phyloP scores from a whole-genome alignment of 768 basidiomycete genomes.

The Panellus pusillus region DNA sequence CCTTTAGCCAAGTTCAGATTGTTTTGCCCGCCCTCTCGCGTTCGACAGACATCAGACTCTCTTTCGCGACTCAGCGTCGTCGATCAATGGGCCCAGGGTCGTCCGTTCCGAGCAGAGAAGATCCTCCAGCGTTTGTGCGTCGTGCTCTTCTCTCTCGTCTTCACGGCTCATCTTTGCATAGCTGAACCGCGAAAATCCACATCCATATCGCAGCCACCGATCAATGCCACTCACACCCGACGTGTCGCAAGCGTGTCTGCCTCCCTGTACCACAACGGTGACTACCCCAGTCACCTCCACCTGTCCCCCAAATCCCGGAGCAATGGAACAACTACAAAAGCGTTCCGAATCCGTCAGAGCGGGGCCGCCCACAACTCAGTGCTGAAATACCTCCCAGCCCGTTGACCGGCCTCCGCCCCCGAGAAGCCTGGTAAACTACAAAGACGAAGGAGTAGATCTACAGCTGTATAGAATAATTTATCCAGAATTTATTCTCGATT shows the following conservation, averaged over 20 bases:
- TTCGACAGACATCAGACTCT: conserved; percentile 32
- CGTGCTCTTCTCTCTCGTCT: not conserved
- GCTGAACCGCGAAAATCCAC: conserved; percentile 13
- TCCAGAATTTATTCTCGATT: not conserved
- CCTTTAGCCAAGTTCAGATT: conserved; percentile 62
- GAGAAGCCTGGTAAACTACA: conserved; percentile 8
- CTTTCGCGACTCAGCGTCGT: conserved; percentile 26
- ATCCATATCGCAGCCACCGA: conserved; percentile 4
- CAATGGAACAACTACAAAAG: conserved; percentile 1
- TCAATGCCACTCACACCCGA: not conserved
- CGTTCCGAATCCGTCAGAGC: not conserved
- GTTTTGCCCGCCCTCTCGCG: conserved; percentile 62
- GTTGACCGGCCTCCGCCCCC: conserved; percentile 8
- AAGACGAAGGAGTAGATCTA: conserved; percentile 12
- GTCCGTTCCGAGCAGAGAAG: conserved; percentile 15
- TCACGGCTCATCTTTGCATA: not conserved
- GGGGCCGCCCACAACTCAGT: conserved; percentile 7
- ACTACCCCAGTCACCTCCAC: conserved; percentile 8
- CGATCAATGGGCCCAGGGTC: conserved; percentile 36
- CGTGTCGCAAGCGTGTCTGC: conserved; percentile 6
- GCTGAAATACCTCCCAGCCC: not conserved
- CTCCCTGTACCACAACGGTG: not conserved
- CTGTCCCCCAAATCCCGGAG: conserved; percentile 18
- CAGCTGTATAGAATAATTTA: not conserved
- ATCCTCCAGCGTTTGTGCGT: conserved; percentile 9